Evolutionary conservation across 1,284 basidiomycete species (phyloP), one percentile per base, ranked within the genome.

Genomic region (Cutaneotrichosporon sp.): DNA sequence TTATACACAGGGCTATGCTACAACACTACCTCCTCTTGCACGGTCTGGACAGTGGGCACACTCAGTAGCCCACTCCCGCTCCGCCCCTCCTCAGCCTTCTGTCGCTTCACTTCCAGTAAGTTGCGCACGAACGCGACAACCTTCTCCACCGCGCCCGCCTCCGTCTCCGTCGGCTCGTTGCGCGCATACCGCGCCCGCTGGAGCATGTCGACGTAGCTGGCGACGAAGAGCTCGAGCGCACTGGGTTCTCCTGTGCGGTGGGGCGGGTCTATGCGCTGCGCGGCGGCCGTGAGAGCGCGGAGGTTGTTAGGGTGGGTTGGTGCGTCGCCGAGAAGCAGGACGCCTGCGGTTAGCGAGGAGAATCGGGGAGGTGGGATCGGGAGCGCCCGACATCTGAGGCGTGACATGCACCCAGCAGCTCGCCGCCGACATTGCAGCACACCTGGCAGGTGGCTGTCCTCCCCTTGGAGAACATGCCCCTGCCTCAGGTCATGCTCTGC

Each of bases 181-280:
- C 82, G 81, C 0, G 85, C 84, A 66, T 87, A 87, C 33, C 87
- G 83, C 24, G 87, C 90, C n/a, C 89, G 81, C 70, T 92, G 89
- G 47, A 93, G 84, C 1, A 87, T 87, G 50, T 86, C 85, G 65
- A 89, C 87, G 70, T 90, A 92, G 66, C 88, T 69, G 86, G 79
- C 90, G 86, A 92, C 82, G 0, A 89, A 89, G 3, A 86, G 75
- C 27, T 90, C 84, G 73, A 75, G 45, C 0, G 70, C 64, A 38
- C 27, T 31, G 1, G 47, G 47, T 63, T 64, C 54, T 52, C 31
- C 22, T 54, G 24, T 34, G 59, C 24, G 9, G 50, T 31, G 22
- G 38, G 42, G 6, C n/a, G 46, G 31, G 20, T 36, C 24, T 7
- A 66, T 49, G 11, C 36, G 18, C 22, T 57, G 38, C 3, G 86